Percentiles rank a stretch among this genome's conserved stretches.
Conservation (phyloP, 176 grass and related monocot species). For the Avena atlantica region DNA sequence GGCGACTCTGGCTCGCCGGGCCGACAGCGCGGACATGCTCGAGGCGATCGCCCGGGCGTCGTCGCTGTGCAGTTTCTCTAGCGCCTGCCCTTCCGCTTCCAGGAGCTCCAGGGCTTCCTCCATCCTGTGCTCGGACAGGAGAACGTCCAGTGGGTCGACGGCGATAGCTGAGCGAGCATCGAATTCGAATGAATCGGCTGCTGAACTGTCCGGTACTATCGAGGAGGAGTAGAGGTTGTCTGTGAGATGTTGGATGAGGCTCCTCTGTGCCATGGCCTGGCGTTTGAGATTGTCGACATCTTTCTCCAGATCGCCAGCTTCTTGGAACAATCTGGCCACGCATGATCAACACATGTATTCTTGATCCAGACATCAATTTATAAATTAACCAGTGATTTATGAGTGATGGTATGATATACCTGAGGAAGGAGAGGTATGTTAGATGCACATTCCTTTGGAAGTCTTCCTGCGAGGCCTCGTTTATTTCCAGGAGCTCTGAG, state of each 20-base stretch:
- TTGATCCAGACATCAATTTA: background rate
- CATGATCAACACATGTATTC: background rate
- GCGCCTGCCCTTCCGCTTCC: background rate
- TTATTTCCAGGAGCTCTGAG: slow-evolving; percentile 69
- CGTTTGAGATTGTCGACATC: slow-evolving; percentile 48
- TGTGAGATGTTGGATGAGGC: slow-evolving; percentile 43
- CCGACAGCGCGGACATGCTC: slow-evolving; percentile 25
- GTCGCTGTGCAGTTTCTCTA: slow-evolving; percentile 17
- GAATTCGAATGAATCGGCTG: background rate
- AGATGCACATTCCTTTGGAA: slow-evolving; percentile 48
- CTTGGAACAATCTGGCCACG: slow-evolving; percentile 52
- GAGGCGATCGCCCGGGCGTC: slow-evolving; percentile 20
- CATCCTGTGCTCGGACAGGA: slow-evolving; percentile 54
- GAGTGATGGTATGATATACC: slow-evolving; percentile 5
- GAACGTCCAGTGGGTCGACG: slow-evolving; percentile 41
- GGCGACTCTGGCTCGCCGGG: slow-evolving; percentile 37
- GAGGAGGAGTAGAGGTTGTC: slow-evolving; percentile 40
- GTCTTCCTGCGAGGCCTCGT: slow-evolving; percentile 63
- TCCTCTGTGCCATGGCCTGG: slow-evolving; percentile 44
- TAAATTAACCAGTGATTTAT: background rate
- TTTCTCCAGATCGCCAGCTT: slow-evolving; percentile 47
- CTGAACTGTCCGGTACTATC: background rate
- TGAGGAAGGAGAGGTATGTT: slow-evolving; percentile 56
- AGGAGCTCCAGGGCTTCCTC: slow-evolving; percentile 49
- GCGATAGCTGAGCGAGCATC: background rate